Conservation (phyloP, 441 rosid species). For the Corymbia citriodora region DNA sequence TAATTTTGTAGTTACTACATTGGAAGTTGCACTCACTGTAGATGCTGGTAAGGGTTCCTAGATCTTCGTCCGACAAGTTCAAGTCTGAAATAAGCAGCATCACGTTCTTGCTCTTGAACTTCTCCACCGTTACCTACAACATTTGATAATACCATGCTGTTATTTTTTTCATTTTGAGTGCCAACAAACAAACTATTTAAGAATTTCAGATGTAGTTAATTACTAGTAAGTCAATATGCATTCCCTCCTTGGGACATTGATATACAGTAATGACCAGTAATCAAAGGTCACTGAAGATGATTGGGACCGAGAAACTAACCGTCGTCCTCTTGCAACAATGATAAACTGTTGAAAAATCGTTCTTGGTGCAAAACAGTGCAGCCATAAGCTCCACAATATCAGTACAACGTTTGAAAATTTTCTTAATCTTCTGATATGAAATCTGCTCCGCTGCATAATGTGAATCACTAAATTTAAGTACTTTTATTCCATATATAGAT, state of each 20-base stretch:
- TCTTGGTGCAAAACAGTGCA: not conserved
- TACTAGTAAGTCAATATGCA: not conserved
- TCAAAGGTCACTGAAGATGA: not conserved
- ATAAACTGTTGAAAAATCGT: not conserved
- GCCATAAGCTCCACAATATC: not conserved
- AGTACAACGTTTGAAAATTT: not conserved
- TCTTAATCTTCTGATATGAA: not conserved
- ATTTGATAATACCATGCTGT: not conserved
- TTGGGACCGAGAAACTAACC: not conserved
- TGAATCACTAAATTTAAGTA: not conserved
- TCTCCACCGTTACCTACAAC: not conserved
- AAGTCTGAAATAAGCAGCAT: not conserved
- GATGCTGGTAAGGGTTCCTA: not conserved
- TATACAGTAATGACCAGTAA: not conserved
- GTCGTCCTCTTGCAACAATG: not conserved
- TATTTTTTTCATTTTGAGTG: not conserved
- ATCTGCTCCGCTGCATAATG: not conserved
- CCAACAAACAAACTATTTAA: not conserved
- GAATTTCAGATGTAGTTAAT: not conserved
- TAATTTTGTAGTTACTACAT: not conserved
- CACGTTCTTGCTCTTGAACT: not conserved
- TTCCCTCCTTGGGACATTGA: not conserved
- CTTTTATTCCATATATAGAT: not conserved
- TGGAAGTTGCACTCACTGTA: not conserved
- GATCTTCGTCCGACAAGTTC: not conserved